Conservation (phyloP, 2,329 filamentous ascomycete genomes). For the Metarhizium guizhouense region DNA sequence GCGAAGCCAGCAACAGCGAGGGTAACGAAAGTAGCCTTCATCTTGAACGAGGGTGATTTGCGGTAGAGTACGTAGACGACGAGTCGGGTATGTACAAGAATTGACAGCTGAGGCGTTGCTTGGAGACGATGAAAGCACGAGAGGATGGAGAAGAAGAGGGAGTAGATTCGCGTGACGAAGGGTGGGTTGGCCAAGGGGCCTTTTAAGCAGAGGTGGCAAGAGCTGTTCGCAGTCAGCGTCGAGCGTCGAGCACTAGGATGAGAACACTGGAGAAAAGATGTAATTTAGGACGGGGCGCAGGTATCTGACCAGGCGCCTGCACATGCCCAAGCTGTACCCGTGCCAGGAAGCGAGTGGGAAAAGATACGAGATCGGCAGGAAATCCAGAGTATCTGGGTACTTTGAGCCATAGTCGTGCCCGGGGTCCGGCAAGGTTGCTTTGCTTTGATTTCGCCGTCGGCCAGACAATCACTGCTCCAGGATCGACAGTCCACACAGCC, state of each 20-base stretch:
- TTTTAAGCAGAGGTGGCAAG: conserved; percentile 4
- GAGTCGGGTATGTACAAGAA: conserved; percentile 3
- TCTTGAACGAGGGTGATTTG: conserved; percentile 16
- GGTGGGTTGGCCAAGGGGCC: conserved; percentile 2
- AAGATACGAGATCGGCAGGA: background rate
- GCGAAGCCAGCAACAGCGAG: conserved; percentile 25
- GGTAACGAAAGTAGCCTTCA: conserved; percentile 30
- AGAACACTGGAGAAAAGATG: background rate
- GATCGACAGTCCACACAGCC: background rate
- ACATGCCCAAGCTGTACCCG: background rate
- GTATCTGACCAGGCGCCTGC: background rate
- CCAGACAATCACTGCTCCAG: background rate
- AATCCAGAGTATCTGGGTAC: background rate
- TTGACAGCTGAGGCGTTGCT: conserved; percentile 1
- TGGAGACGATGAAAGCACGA: background rate
- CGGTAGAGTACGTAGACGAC: background rate
- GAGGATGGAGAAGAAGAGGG: background rate
- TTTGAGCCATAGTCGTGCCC: background rate
- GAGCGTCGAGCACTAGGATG: background rate
- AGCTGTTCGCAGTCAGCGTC: background rate
- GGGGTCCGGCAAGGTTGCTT: background rate
- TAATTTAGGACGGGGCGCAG: background rate
- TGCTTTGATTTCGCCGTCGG: background rate
- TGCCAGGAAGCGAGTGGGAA: background rate
- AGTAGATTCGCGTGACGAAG: background rate